A percentile compares a stretch with the other conserved stretches of the same genome.
Conservation (phyloP, 257 asterid species). For the Rubia yunnanensis region DNA sequence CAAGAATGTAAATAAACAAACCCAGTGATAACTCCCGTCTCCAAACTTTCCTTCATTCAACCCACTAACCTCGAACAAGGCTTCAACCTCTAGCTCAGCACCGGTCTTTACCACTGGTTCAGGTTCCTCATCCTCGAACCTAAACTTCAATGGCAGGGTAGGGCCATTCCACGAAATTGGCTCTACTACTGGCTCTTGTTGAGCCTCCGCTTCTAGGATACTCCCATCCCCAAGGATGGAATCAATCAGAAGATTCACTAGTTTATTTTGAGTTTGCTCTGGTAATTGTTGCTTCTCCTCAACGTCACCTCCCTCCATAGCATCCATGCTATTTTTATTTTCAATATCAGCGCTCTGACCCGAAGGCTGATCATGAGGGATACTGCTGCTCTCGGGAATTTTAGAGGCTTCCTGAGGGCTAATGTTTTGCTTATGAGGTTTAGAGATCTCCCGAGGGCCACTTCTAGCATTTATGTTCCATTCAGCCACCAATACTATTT, state of each 20-base stretch:
- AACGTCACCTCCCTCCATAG: not conserved
- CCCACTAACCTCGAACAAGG: slow-evolving; percentile 20
- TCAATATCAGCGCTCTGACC: not conserved
- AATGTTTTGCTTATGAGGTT: no score
- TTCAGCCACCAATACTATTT: no score
- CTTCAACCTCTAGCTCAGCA: slow-evolving; percentile 23
- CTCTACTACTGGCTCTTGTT: not conserved
- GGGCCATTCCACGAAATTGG: slow-evolving; percentile 2
- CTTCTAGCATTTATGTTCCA: no score
- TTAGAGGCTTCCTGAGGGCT: no score
- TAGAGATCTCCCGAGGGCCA: no score
- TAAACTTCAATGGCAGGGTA: slow-evolving; percentile 30
- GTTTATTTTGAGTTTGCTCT: not conserved
- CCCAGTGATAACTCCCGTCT: not conserved
- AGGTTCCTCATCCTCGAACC: slow-evolving; percentile 37
- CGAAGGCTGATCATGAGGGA: not conserved
- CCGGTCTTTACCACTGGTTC: slow-evolving; percentile 28
- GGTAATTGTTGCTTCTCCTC: not conserved
- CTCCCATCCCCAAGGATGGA: not conserved
- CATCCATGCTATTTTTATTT: not conserved
- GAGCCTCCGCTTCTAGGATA: not conserved
- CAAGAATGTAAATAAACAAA: not conserved
- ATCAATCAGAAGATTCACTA: not conserved
- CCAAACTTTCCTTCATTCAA: not conserved
- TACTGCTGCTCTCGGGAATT: not conserved